A percentile compares a stretch with the other conserved stretches of the same genome.
These are phyloP conservation scores for Komagataella mondaviorum DNA, from an alignment of 805 yeast genomes.

Conservation along the genomic window DNA sequence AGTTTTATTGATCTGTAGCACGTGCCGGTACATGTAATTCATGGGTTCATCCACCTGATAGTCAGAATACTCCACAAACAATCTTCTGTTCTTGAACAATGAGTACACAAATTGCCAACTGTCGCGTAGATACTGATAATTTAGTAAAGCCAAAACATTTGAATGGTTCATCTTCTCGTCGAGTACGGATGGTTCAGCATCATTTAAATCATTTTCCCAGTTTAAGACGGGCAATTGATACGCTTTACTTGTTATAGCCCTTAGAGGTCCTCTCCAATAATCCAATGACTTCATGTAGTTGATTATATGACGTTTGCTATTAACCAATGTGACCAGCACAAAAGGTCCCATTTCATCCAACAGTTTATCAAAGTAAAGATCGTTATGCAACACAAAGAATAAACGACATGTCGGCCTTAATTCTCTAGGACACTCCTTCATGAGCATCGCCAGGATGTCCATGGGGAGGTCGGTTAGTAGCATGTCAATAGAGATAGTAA, in stretches of 20 bases:
- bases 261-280: conserved; percentile 17
- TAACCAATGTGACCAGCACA: conserved; percentile 9
- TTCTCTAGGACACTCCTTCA: conserved; percentile 15
- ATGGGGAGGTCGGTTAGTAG: conserved; percentile 12
- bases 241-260: conserved; percentile 12
- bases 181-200: background rate
- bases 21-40: conserved; percentile 26
- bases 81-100: conserved; percentile 33
- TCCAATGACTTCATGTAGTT: conserved; percentile 19
- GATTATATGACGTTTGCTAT: conserved; percentile 13
- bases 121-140: conserved; percentile 26
- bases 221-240: conserved; percentile 11
- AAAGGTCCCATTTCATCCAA: conserved; percentile 15
- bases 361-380: conserved; percentile 25
- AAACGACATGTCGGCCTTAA: conserved; percentile 14
- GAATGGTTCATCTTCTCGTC: background rate
- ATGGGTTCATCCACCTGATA: conserved; percentile 32
- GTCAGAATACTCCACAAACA: conserved; percentile 32
- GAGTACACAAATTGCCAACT: conserved; percentile 44
- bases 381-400: conserved; percentile 37
- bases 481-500: background rate
- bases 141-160: conserved; percentile 4
- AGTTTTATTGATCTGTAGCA: conserved; percentile 34
- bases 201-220: conserved; percentile 4
- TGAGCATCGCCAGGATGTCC: conserved; percentile 14